Evolutionary conservation across 768 basidiomycete species (phyloP), one percentile per base, ranked within the genome.

Genomic region (Myochromella boudieri): DNA sequence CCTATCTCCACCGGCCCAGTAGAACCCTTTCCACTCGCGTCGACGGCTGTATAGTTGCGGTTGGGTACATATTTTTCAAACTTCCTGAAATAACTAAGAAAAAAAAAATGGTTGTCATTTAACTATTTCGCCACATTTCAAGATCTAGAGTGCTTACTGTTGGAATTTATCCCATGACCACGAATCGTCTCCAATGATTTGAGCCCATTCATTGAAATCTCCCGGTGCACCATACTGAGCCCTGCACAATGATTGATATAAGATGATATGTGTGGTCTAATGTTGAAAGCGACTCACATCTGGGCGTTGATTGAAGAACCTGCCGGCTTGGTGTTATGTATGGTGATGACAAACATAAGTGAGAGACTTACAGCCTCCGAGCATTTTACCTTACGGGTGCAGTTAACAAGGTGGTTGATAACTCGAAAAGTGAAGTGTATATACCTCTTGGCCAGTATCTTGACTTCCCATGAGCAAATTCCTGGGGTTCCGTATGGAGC

Each of bases 161-260:
- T 70, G 66, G 52, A 87, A 71, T 27, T 77, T 72, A 29, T 73
- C 62, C 71, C 76, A 82, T n/a, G 74, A 63, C 86, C 86, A 88
- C 2, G 71, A 67, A 6, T 75, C 65, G 29, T 84, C 78, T 6
- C 75, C 79, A 11, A 69, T 67, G 22, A 79, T 74, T 3, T 61
- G 57, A 0, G 77, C 80, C 76, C 82, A 86, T 60, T 86, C 77
- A 52, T 87, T 80, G 44, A 80, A 87, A 56, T 88, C 86, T 1
- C 77, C 76, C 3, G 86, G 84, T 20, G 82, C 71, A 17, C 83
- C 83, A 21, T 77, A 78, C 11, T 87, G 86, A 32, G 77, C 78
- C 78, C 78, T 75, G 37, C 11, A 44, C 25, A 17, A 29, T 28
- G 14, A 29, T 29, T 7, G 25, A 22, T 22, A 18, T 39, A 22